Evolutionary conservation across 371 early-diverging fungal genomes (phyloP).

Genomic region (Rhizopus microsporus): DNA sequence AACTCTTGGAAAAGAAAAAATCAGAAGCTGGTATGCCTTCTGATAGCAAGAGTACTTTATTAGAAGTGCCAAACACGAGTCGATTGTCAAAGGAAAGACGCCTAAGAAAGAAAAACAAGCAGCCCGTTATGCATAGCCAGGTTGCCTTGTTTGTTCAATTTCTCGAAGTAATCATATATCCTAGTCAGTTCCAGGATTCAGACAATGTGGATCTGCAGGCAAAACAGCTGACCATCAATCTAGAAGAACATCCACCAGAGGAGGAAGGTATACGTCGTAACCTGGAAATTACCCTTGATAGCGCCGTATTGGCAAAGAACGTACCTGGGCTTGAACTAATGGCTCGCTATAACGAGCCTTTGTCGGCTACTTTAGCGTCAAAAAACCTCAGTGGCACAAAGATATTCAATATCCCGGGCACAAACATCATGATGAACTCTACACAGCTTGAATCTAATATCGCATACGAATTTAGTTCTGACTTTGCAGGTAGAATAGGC

Average conservation of each 20-base stretch:
- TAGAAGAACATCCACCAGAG: conserved; percentile 24
- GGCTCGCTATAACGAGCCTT: conserved; percentile 19
- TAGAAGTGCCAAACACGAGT: background rate
- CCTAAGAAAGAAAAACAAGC: background rate
- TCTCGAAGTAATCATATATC: conserved; percentile 57
- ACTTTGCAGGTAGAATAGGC: conserved; percentile 70
- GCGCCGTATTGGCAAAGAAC: conserved; percentile 50
- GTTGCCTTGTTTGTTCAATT: conserved; percentile 33
- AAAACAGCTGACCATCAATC: conserved; percentile 23
- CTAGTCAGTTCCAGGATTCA: conserved; percentile 71
- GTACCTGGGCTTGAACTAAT: conserved; percentile 40
- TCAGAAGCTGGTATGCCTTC: conserved; percentile 35
- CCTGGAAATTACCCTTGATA: conserved; percentile 27
- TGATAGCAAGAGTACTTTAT: background rate
- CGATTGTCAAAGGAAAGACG: background rate
- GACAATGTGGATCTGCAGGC: conserved; percentile 67
- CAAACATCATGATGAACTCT: conserved; percentile 50
- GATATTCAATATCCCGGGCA: conserved; percentile 64
- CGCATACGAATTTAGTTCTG: conserved; percentile 56
- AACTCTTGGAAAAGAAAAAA: conserved; percentile 63
- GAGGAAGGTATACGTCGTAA: conserved; percentile 27
- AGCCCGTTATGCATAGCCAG: conserved; percentile 13
- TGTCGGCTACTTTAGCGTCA: conserved; percentile 34
- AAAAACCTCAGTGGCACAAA: conserved; percentile 43
- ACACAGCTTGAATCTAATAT: conserved; percentile 33